These are phyloP conservation scores for Teratosphaeriaceae sp. DNA, from an alignment of 2,329 filamentous ascomycete genomes.

Conservation along the genomic window DNA sequence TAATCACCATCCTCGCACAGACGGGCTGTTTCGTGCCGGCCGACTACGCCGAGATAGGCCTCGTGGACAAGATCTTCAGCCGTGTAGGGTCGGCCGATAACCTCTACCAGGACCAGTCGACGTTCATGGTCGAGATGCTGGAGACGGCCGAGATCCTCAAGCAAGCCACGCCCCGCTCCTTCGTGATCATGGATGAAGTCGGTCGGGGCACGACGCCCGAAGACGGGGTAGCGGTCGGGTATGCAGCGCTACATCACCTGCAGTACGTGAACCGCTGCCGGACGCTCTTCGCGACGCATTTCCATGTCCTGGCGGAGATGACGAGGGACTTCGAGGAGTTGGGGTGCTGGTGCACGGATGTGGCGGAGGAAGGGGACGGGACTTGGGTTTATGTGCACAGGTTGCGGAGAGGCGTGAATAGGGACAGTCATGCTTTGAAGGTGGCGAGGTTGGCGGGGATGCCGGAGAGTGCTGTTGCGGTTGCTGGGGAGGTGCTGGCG, in stretches of 20 bases:
- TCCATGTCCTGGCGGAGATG: slow-evolving; percentile 77
- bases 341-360: slow-evolving; percentile 81
- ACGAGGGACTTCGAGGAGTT: slow-evolving; percentile 54
- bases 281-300: slow-evolving; percentile 90
- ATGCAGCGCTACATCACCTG: slow-evolving; percentile 79
- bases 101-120: slow-evolving; percentile 89
- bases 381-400: slow-evolving; percentile 83
- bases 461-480: slow-evolving; percentile 62
- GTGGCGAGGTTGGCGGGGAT: slow-evolving; percentile 81
- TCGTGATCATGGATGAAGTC: slow-evolving; percentile 97
- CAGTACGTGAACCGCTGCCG: slow-evolving; percentile 70
- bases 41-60: slow-evolving; percentile 72
- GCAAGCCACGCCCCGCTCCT: slow-evolving; percentile 72
- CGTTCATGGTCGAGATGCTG: slow-evolving; percentile 99
- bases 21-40: slow-evolving; percentile 90
- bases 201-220: slow-evolving; percentile 89
- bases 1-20: slow-evolving; percentile 90
- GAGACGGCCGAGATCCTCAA: slow-evolving; percentile 89
- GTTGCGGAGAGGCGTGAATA: slow-evolving; percentile 74
- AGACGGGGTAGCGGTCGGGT: slow-evolving; percentile 85
- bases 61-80: slow-evolving; percentile 95
- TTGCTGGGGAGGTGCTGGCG: slow-evolving; percentile 56
- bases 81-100: slow-evolving; percentile 85
- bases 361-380: slow-evolving; percentile 60
- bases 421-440: slow-evolving; percentile 83